phyloP scores from a whole-genome alignment of 768 basidiomycete genomes.

The Inosperma sp. region DNA sequence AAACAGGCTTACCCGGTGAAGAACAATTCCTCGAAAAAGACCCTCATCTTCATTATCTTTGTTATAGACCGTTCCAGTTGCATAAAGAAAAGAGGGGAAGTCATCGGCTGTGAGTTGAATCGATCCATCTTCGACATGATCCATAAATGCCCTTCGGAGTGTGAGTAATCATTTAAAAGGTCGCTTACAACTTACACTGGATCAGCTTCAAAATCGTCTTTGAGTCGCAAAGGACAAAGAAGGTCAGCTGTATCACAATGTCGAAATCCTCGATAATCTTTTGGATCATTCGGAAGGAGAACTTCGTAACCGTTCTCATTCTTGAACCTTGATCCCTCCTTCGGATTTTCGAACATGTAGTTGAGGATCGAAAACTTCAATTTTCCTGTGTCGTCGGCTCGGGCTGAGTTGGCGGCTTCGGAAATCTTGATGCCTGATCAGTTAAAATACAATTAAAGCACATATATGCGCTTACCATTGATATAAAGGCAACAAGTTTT shows the following conservation, averaged over 20 bases:
- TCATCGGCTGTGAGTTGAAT: not conserved
- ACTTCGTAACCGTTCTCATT: not conserved
- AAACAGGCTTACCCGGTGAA: constrained; percentile 5
- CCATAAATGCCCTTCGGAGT: not conserved
- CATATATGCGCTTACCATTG: constrained; percentile 1
- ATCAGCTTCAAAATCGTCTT: not conserved
- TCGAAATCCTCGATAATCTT: not conserved
- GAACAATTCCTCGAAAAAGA: constrained; percentile 5
- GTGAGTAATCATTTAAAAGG: not conserved
- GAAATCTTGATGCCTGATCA: not conserved
- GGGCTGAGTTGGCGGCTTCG: not conserved
- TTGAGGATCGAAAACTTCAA: not conserved
- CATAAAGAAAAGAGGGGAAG: constrained; percentile 8
- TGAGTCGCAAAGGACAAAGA: not conserved
- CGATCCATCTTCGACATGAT: not conserved
- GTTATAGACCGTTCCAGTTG: constrained; percentile 1
- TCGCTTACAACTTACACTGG: not conserved
- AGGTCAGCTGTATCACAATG: not conserved
- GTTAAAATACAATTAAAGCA: not conserved
- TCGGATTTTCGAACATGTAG: not conserved
- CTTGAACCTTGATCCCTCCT: not conserved
- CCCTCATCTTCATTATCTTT: not conserved
- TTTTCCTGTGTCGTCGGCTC: not conserved
- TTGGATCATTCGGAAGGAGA: not conserved
- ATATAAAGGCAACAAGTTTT: not conserved